Evolutionary conservation across 495 filamentous ascomycete genomes (phyloP).

Genomic region (Neurospora sp.): DNA sequence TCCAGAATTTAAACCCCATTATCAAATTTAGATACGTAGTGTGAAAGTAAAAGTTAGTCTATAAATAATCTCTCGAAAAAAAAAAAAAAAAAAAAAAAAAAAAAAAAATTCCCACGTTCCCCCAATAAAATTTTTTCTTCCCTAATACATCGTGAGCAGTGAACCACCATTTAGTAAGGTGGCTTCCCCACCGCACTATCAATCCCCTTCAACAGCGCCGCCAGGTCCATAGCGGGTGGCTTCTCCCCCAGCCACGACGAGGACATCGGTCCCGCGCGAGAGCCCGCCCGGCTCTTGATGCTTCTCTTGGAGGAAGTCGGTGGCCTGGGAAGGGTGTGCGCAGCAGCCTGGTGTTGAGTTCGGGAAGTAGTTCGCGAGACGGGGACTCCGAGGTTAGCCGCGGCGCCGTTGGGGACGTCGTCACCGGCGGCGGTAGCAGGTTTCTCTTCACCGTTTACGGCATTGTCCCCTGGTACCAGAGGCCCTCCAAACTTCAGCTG

Average conservation of each 20-base stretch:
- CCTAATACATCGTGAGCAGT: too few relatives aligned
- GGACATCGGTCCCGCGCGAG: constrained; percentile 20
- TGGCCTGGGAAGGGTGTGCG: constrained; percentile 13
- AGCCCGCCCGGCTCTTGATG: constrained; percentile 28
- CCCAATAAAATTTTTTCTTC: neutral
- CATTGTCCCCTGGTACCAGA: constrained; percentile 10
- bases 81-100: neutral
- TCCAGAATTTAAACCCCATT: neutral
- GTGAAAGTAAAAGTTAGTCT: neutral
- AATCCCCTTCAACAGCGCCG: constrained; percentile 36
- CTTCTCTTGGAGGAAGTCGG: constrained; percentile 22
- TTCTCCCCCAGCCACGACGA: constrained; percentile 21
- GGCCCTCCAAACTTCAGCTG: constrained; percentile 27
- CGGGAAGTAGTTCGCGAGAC: neutral
- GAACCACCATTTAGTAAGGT: constrained; percentile 26
- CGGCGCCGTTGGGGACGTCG: constrained; percentile 17
- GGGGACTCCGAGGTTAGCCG: neutral
- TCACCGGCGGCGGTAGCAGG: constrained; percentile 5
- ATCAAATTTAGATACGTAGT: neutral
- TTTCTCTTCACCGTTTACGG: neutral
- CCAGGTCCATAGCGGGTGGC: constrained; percentile 30
- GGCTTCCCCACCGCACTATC: constrained; percentile 31
- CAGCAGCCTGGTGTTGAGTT: constrained; percentile 7
- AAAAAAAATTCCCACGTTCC: neutral
- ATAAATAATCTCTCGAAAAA: neutral